Conservation (phyloP, 2,329 filamentous ascomycete species). For the Pestalotiopsis fici region DNA sequence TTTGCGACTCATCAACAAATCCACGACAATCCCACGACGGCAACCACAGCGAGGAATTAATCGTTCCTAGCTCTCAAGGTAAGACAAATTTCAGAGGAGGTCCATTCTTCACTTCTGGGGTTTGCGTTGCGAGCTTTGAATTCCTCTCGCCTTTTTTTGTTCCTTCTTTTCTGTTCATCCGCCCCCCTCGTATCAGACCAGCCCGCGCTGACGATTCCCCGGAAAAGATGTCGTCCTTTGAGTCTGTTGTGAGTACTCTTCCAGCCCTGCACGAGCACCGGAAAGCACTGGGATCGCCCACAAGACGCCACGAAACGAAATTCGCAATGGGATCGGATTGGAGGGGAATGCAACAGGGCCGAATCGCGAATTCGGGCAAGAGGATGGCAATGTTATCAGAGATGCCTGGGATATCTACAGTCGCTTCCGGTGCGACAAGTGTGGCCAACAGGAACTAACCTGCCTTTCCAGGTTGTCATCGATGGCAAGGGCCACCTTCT, state of each 20-base stretch:
- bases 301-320: slow-evolving; percentile 4
- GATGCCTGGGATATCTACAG: not conserved
- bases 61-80: slow-evolving; percentile 13
- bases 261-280: slow-evolving; percentile 13
- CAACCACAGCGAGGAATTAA: slow-evolving; percentile 14
- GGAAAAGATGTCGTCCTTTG: slow-evolving; percentile 68
- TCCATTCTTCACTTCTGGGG: slow-evolving; percentile 9
- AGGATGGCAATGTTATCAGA: not conserved
- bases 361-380: not conserved
- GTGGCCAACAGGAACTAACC: slow-evolving; percentile 29
- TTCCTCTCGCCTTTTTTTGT: slow-evolving; percentile 19
- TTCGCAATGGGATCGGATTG: not conserved
- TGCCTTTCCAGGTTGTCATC: slow-evolving; percentile 77
- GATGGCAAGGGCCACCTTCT: slow-evolving; percentile 99
- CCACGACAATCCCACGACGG: slow-evolving; percentile 6
- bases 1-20: slow-evolving; percentile 8
- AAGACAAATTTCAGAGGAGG: slow-evolving; percentile 14
- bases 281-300: not conserved
- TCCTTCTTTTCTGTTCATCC: slow-evolving; percentile 23
- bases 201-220: slow-evolving; percentile 31
- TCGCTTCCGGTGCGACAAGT: not conserved
- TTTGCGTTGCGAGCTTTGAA: slow-evolving; percentile 13
- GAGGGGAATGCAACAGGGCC: not conserved
- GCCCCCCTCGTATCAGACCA: slow-evolving; percentile 19
- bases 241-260: slow-evolving; percentile 65